Evolutionary conservation across 495 filamentous ascomycete genomes (phyloP).

Genomic region (Evansstolkia leycettana): DNA sequence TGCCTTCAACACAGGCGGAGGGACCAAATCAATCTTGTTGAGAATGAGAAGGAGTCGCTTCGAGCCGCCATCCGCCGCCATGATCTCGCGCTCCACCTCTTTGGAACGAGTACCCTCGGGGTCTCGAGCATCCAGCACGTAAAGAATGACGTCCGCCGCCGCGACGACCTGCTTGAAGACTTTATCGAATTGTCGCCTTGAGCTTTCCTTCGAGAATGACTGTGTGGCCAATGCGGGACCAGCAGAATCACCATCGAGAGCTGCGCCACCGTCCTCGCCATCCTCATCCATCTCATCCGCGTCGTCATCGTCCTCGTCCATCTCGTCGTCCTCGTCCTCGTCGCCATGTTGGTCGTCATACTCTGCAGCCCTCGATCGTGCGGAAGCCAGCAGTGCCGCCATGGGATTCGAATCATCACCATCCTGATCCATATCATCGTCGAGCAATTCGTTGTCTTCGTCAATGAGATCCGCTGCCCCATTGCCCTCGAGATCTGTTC

Average conservation of each 20-base stretch:
- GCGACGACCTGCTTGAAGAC: conserved; percentile 92
- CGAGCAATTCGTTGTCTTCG: conserved; percentile 30
- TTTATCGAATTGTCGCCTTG: conserved; percentile 82
- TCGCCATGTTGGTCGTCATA: conserved; percentile 53
- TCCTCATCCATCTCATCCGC: conserved; percentile 34
- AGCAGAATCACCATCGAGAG: conserved; percentile 10
- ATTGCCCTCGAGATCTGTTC: conserved; percentile 22
- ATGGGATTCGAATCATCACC: conserved; percentile 69
- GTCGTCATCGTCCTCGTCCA: conserved; percentile 42
- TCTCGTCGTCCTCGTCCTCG: conserved; percentile 48
- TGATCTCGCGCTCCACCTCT: conserved; percentile 80
- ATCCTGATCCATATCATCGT: conserved; percentile 38
- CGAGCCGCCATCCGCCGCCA: conserved; percentile 67
- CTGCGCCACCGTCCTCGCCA: conserved; percentile 29
- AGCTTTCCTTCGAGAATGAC: conserved; percentile 48
- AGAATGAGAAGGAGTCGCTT: conserved; percentile 88
- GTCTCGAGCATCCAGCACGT: conserved; percentile 89
- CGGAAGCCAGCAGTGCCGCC: conserved; percentile 87
- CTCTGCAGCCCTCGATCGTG: conserved; percentile 69
- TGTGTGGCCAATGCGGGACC: conserved; percentile 20
- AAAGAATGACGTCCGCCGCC: conserved; percentile 80
- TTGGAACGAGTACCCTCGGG: conserved; percentile 84
- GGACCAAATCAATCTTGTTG: conserved; percentile 95
- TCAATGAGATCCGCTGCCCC: conserved; percentile 15
- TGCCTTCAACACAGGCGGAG: conserved; percentile 61